Evolutionary conservation across 495 filamentous ascomycete species (phyloP).

Genomic region (Viridothelium virens): DNA sequence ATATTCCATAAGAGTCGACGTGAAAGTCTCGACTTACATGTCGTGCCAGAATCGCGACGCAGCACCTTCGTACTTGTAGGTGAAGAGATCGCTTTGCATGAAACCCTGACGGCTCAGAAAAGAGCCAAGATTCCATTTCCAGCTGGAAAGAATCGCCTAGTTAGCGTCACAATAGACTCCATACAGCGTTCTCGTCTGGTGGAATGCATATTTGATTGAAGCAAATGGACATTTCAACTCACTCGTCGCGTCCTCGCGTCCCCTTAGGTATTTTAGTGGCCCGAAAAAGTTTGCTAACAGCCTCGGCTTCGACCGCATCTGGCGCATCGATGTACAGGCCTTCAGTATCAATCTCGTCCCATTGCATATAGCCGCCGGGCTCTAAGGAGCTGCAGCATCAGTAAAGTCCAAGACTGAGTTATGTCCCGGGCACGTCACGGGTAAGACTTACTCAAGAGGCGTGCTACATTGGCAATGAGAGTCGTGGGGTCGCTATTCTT

Average conservation of each 20-base stretch:
- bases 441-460: conserved; percentile 27
- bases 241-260: too few species aligned
- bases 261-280: too few species aligned
- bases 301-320: too few species aligned
- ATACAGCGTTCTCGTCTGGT: too few species aligned
- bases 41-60: neutral
- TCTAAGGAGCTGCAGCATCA: neutral
- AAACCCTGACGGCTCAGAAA: neutral
- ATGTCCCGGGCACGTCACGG: too few species aligned
- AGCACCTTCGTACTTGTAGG: neutral
- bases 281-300: too few species aligned
- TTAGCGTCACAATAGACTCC: neutral
- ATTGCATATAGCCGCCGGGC: conserved; percentile 38
- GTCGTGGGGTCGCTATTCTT: conserved; percentile 22
- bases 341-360: conserved; percentile 33
- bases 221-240: too few species aligned
- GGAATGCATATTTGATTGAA: too few species aligned
- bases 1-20: too few species aligned
- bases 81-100: neutral
- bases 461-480: conserved; percentile 23
- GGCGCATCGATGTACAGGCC: too few species aligned
- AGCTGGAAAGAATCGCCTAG: neutral
- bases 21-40: neutral
- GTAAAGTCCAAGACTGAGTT: neutral
- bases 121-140: neutral